These are phyloP conservation scores for Hura crepitans DNA, from an alignment of 441 rosid genomes.

Conservation along the genomic window DNA sequence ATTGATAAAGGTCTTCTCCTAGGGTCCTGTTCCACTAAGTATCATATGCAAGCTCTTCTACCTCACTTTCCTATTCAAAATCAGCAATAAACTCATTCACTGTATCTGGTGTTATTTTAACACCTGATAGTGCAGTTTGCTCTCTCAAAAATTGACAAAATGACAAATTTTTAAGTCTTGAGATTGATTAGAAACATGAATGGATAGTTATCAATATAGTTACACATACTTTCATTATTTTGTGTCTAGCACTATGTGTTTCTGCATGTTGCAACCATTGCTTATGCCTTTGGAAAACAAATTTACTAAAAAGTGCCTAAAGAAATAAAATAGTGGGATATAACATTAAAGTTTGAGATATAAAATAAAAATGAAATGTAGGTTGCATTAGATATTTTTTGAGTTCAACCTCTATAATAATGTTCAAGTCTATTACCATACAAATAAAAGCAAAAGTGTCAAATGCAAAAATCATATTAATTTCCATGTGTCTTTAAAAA, in stretches of 20 bases:
- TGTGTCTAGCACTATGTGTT: slow-evolving; percentile 95
- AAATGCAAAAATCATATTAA: too few species aligned
- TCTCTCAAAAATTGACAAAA: slow-evolving; percentile 73
- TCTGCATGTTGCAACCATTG: slow-evolving; percentile 96
- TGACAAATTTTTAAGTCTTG: slow-evolving; percentile 18
- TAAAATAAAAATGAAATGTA: too few species aligned
- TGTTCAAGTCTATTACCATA: too few species aligned
- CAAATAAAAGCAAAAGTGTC: too few species aligned
- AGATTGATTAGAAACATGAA: slow-evolving; percentile 2
- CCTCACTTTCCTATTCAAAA: slow-evolving; percentile 63
- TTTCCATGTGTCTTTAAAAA: too few species aligned
- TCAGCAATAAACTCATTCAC: slow-evolving; percentile 67
- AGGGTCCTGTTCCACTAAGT: slow-evolving; percentile 45
- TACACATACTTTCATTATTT: slow-evolving; percentile 78
- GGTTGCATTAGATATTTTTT: too few species aligned
- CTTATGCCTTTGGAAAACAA: too few species aligned
- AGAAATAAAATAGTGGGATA: too few species aligned
- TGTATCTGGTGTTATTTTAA: slow-evolving; percentile 70
- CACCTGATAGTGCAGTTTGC: slow-evolving; percentile 82
- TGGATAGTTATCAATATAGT: background rate
- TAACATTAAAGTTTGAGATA: too few species aligned
- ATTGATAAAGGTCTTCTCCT: slow-evolving; percentile 60
- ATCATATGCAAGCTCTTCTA: slow-evolving; percentile 47
- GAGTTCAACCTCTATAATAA: too few species aligned
- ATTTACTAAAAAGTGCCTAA: too few species aligned